Conservation (phyloP, 176 grass and related monocot genomes). For the Pontederia crassipes region DNA sequence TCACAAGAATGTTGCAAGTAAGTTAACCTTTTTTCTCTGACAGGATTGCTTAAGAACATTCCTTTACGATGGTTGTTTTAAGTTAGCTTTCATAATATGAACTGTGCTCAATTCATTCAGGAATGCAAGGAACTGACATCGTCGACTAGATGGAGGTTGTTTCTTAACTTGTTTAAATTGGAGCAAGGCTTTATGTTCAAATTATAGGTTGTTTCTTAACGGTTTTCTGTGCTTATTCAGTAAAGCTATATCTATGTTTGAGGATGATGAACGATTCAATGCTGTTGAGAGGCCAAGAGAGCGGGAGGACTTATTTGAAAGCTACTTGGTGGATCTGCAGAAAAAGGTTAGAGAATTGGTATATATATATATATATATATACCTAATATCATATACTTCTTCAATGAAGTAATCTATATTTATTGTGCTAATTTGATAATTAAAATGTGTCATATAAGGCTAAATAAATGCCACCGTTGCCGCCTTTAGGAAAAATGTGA, state of each 20-base stretch:
- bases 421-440: too few species aligned
- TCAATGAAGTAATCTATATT: too few species aligned
- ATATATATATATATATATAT: too few species aligned
- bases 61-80: too few species aligned
- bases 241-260: slow-evolving; percentile 91
- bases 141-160: slow-evolving; percentile 79
- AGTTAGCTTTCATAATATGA: slow-evolving; percentile 5
- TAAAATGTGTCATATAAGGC: too few species aligned
- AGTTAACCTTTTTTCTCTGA: slow-evolving; percentile 7
- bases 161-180: slow-evolving; percentile 5
- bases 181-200: not conserved
- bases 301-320: slow-evolving; percentile 94
- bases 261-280: slow-evolving; percentile 62
- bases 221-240: slow-evolving; percentile 23
- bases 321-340: slow-evolving; percentile 81
- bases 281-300: slow-evolving; percentile 73
- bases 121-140: slow-evolving; percentile 84
- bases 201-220: not conserved
- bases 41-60: not conserved
- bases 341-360: slow-evolving; percentile 50
- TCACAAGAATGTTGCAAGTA: slow-evolving; percentile 85
- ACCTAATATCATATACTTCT: not conserved
- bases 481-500: too few species aligned
- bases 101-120: slow-evolving; percentile 31
- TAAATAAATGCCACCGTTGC: too few species aligned